phyloP scores from a whole-genome alignment of 1,284 basidiomycete species.

The Cryptococcus sp. region DNA sequence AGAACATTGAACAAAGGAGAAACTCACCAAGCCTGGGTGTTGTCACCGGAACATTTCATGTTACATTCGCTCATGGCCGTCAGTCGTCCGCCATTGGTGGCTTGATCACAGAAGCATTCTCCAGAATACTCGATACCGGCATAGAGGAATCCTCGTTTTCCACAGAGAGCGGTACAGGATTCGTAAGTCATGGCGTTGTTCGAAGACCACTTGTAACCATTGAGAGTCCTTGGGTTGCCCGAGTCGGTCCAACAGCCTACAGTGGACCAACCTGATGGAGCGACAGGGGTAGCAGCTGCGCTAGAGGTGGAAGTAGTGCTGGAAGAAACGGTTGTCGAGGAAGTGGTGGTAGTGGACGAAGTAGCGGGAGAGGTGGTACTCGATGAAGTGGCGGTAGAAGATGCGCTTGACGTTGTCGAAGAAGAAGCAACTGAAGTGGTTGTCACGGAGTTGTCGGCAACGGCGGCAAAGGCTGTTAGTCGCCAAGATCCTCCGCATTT shows the following conservation, averaged over 20 bases:
- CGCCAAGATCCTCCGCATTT: slow-evolving; percentile 12
- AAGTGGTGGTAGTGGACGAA: not conserved
- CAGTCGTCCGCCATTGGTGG: slow-evolving; percentile 1
- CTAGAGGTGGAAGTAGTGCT: slow-evolving; percentile 3
- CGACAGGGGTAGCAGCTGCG: slow-evolving; percentile 7
- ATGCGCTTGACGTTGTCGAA: slow-evolving; percentile 6
- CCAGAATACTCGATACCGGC: slow-evolving; percentile 23
- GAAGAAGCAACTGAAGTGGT: not conserved
- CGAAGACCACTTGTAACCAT: not conserved
- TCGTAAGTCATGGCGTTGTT: slow-evolving; percentile 19
- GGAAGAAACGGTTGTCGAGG: slow-evolving; percentile 2
- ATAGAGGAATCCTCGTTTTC: slow-evolving; percentile 13
- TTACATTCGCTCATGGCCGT: slow-evolving; percentile 6
- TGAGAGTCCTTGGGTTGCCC: not conserved
- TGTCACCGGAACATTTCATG: slow-evolving; percentile 14
- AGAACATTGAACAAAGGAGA: no score
- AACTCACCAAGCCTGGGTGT: not conserved
- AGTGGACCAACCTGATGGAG: slow-evolving; percentile 10
- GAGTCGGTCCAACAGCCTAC: not conserved
- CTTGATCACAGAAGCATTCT: slow-evolving; percentile 17
- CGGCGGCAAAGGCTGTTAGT: not conserved
- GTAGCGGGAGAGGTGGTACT: not conserved
- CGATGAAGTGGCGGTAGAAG: not conserved
- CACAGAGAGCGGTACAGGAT: slow-evolving; percentile 22
- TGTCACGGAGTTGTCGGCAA: not conserved